phyloP scores from a whole-genome alignment of 1,284 basidiomycete genomes.

The Retiboletus flavoniger region DNA sequence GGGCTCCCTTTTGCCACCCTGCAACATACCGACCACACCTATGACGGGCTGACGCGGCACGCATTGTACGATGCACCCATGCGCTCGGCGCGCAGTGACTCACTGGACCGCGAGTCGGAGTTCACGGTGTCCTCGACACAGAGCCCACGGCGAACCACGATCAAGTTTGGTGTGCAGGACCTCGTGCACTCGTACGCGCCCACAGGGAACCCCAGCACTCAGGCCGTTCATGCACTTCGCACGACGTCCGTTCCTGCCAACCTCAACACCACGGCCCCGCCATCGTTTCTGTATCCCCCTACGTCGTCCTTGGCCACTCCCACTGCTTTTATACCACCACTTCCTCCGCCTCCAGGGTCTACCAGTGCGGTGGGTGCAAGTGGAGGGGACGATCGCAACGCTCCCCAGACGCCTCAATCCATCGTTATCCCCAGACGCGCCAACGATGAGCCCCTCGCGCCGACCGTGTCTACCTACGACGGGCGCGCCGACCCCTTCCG shows the following conservation, averaged over 20 bases:
- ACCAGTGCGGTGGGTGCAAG: neutral
- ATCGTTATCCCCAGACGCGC: constrained; percentile 26
- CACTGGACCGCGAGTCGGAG: constrained; percentile 28
- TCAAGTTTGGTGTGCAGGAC: constrained; percentile 74
- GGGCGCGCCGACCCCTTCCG: constrained; percentile 25
- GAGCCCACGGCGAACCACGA: constrained; percentile 54
- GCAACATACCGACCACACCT: constrained; percentile 30
- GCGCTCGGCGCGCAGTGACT: constrained; percentile 33
- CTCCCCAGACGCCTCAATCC: constrained; percentile 20
- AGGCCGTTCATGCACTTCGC: constrained; percentile 52
- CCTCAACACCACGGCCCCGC: constrained; percentile 19
- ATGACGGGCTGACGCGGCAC: constrained; percentile 61
- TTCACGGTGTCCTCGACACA: constrained; percentile 28
- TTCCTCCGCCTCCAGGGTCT: constrained; percentile 16
- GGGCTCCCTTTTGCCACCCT: constrained; percentile 24
- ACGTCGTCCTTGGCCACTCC: constrained; percentile 2
- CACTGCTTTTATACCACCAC: constrained; percentile 8
- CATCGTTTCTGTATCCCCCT: constrained; percentile 32
- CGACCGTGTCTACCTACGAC: constrained; percentile 20
- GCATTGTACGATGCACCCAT: constrained; percentile 80
- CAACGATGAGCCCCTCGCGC: constrained; percentile 35
- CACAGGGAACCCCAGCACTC: constrained; percentile 40
- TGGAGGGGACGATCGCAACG: constrained; percentile 2
- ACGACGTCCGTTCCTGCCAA: constrained; percentile 23
- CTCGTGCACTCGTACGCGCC: constrained; percentile 70